Percentiles rank a stretch among this genome's conserved stretches.
phyloP scores from a whole-genome alignment of 768 basidiomycete genomes.

The Psilocybe sp. region DNA sequence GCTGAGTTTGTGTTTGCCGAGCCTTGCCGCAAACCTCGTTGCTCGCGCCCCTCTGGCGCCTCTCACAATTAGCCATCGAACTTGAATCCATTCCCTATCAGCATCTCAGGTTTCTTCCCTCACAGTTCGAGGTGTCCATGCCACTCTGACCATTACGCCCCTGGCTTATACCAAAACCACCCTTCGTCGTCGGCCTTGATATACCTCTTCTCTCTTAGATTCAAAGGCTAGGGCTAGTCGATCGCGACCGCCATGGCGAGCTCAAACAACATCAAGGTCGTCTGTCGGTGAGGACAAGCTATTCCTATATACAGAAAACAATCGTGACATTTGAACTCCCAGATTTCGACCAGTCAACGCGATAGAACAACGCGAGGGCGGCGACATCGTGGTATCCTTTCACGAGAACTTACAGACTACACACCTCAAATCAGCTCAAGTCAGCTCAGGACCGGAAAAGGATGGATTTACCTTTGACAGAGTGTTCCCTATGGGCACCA shows the following conservation, averaged over 20 bases:
- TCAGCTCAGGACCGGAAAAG: constrained; percentile 83
- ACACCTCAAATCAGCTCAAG: constrained; percentile 67
- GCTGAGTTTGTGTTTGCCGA: too few species aligned
- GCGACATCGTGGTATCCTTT: constrained; percentile 88
- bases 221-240: background rate
- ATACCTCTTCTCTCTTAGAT: too few species aligned
- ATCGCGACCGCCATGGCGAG: constrained; percentile 50
- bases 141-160: constrained; percentile 5
- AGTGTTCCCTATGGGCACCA: constrained; percentile 89
- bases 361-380: constrained; percentile 83
- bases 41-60: too few species aligned
- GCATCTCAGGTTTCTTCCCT: background rate
- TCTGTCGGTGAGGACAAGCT: constrained; percentile 81
- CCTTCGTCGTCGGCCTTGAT: too few species aligned
- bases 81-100: background rate
- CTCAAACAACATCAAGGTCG: constrained; percentile 95
- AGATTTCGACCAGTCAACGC: constrained; percentile 96
- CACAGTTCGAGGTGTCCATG: constrained; percentile 13
- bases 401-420: constrained; percentile 85
- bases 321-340: constrained; percentile 10
- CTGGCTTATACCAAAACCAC: too few species aligned
- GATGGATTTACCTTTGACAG: constrained; percentile 98
- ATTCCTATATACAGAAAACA: background rate
- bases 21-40: too few species aligned
- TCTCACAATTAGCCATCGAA: background rate